phyloP scores from a whole-genome alignment of 108 stramenopile species.

The Conticribra guillardii region DNA sequence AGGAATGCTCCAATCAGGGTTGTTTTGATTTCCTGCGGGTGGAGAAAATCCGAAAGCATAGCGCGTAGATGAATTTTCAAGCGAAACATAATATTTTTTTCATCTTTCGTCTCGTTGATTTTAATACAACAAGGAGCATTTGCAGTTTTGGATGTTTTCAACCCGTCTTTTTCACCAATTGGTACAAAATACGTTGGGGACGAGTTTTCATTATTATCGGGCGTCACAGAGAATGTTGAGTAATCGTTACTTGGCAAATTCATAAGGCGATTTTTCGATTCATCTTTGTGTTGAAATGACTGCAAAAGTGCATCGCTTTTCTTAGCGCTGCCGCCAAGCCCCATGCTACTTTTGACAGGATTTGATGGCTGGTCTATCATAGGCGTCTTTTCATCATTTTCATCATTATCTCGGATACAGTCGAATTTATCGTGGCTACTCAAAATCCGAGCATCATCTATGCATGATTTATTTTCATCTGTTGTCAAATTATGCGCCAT shows the following conservation, averaged over 20 bases:
- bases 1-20: constrained; percentile 43
- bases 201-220: constrained; percentile 11
- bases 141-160: too few relatives aligned
- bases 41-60: not conserved
- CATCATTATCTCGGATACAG: not conserved
- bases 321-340: not conserved
- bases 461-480: not conserved
- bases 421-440: not conserved
- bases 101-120: not conserved
- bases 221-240: constrained; percentile 10
- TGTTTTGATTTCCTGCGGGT: constrained; percentile 28
- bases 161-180: constrained; percentile 5
- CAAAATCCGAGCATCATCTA: not conserved
- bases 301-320: constrained; percentile 3
- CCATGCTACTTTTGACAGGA: not conserved
- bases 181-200: constrained; percentile 1
- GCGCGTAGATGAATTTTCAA: not conserved
- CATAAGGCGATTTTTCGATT: not conserved
- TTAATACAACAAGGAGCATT: too few relatives aligned
- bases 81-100: not conserved
- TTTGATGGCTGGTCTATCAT: not conserved
- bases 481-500: constrained; percentile 1
- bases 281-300: not conserved
- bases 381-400: not conserved
- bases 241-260: not conserved